Evolutionary conservation across 2,329 filamentous ascomycete genomes (phyloP).

Genomic region (Ceratocystis colombiana): DNA sequence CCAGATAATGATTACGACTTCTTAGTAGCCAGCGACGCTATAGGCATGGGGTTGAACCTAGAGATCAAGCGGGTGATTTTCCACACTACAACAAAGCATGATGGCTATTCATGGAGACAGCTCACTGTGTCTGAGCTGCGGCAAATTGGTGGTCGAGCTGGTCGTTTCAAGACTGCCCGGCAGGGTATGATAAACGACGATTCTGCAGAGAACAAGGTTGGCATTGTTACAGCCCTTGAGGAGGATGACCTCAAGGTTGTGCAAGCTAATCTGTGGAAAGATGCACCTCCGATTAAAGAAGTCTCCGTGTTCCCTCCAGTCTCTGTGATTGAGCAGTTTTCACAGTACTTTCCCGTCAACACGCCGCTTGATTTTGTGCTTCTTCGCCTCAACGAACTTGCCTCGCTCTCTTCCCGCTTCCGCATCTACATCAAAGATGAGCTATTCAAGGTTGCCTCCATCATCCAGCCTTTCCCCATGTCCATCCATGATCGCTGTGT

Average conservation of each 20-base stretch:
- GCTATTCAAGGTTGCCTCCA: conserved; percentile 57
- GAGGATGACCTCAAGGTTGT: conserved; percentile 56
- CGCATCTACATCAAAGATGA: conserved; percentile 52
- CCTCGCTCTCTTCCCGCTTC: conserved; percentile 54
- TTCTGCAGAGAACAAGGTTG: conserved; percentile 41
- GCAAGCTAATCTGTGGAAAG: conserved; percentile 48
- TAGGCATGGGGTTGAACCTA: conserved; percentile 94
- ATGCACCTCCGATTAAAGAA: conserved; percentile 55
- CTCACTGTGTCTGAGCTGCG: conserved; percentile 72
- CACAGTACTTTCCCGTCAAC: conserved; percentile 66
- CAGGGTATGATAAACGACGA: conserved; percentile 36
- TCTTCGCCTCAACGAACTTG: conserved; percentile 60
- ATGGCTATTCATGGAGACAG: conserved; percentile 47
- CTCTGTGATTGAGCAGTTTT: conserved; percentile 61
- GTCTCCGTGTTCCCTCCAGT: conserved; percentile 69
- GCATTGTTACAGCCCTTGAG: conserved; percentile 71
- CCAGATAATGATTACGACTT: conserved; percentile 92
- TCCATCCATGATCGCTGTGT: conserved; percentile 55
- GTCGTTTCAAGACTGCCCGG: conserved; percentile 66
- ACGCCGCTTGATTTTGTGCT: conserved; percentile 80
- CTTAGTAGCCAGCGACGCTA: conserved; percentile 85
- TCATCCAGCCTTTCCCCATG: conserved; percentile 62
- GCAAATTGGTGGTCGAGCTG: conserved; percentile 88
- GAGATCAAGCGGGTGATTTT: conserved; percentile 87
- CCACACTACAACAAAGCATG: conserved; percentile 63